Base-by-base conservation (phyloP, 441 rosid genomes). In the Pelargonium australe region DNA sequence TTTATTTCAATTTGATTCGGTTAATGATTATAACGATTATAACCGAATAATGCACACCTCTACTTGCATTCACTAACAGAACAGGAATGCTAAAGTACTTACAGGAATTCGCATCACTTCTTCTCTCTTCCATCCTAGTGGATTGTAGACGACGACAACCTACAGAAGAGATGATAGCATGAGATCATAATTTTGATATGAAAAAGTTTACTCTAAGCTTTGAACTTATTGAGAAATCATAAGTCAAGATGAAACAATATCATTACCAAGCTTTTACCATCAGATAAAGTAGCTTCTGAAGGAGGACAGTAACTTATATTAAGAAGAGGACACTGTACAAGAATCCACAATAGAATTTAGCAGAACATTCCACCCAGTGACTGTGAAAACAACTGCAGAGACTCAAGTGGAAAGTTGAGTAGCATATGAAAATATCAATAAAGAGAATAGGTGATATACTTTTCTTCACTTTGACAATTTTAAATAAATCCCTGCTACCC, bases 111-210 rank as follows among this genome's bases (percentile, higher is more conserved):
- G 89, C 71, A 95, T 80, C 31, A 86, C 82, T 75, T 95, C 96
- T 63, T 81, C 86, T 81, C 99, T 87, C 78, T 85, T 82, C 99
- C 98, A 95, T 79, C 98, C 99, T 67, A 95, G 92, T 66, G 99
- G 75, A 80, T 95, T 95, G 81, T 95, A 95, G 69, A 86, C 88
- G 77, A 92, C 81, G 69, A 90, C 81, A 63, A 84, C 73, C 99
- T 92, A 75, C 76, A 80, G 31, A 14, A 70, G 75, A 77, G 58
- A 51, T 51, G 58, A 51, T 11, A 9, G n/a, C 12, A 45, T 45
- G 51, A 45, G 12, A 45, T 45, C 58, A 51, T 5, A 13, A 4
- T 1, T 51, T 51, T 51, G 14, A 4, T 51, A 14, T 17, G 58
- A 17, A 51, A n/a, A 13, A 51, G 58, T 51, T 51, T 0, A 51